These are phyloP conservation scores for Adansonia digitata DNA, from an alignment of 345 rosid species.

Conservation along the genomic window DNA sequence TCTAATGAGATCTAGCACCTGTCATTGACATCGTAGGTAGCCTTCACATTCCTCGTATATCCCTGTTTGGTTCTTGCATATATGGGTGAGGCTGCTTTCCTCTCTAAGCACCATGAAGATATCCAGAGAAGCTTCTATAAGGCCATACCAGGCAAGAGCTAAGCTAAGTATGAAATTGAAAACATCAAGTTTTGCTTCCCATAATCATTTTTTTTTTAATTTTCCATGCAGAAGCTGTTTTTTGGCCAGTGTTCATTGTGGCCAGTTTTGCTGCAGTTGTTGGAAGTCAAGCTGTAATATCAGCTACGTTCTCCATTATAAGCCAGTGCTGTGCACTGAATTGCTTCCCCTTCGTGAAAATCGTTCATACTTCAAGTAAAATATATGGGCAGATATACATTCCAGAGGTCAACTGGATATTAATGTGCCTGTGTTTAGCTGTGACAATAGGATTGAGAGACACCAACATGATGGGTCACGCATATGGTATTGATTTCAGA, in stretches of 20 bases:
- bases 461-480: conserved; percentile 72
- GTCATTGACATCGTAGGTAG: conserved; percentile 39
- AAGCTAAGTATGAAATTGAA: background rate
- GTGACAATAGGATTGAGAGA: conserved; percentile 68
- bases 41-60: conserved; percentile 65
- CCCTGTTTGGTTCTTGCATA: conserved; percentile 87
- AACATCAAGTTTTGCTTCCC: conserved; percentile 5
- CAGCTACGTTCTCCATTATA: conserved; percentile 84
- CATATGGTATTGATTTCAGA: conserved; percentile 49
- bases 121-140: conserved; percentile 76
- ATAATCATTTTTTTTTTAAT: conserved; percentile 6
- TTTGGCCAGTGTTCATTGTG: conserved; percentile 84
- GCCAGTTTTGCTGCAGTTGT: conserved; percentile 81
- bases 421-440: conserved; percentile 72
- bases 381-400: conserved; percentile 78
- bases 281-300: conserved; percentile 88
- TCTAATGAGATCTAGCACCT: background rate
- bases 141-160: conserved; percentile 77
- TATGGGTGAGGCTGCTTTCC: conserved; percentile 91
- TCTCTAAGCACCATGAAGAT: conserved; percentile 67
- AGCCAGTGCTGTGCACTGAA: conserved; percentile 80
- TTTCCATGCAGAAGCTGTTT: conserved; percentile 55
- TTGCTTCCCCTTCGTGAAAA: conserved; percentile 84
- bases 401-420: conserved; percentile 90
- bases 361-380: conserved; percentile 74